phyloP scores from a whole-genome alignment of 2,329 filamentous ascomycete species.

The Diaporthe citrichinensis region DNA sequence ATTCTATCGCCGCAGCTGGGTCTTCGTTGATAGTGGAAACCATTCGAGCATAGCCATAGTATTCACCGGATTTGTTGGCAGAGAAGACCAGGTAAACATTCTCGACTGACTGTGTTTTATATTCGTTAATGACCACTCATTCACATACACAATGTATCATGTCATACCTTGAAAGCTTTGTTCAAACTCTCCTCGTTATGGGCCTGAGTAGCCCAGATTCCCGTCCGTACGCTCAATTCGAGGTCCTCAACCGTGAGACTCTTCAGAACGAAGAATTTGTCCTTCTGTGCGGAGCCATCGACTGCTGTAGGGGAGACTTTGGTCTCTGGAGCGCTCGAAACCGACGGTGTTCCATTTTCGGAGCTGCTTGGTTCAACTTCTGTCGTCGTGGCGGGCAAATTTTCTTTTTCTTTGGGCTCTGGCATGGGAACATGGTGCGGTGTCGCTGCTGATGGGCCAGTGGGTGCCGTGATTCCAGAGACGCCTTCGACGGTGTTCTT shows the following conservation, averaged over 20 bases:
- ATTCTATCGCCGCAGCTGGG: constrained; percentile 76
- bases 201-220: constrained; percentile 93
- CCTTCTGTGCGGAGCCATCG: constrained; percentile 59
- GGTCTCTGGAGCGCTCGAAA: constrained; percentile 26
- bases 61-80: constrained; percentile 97
- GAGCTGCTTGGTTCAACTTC: constrained; percentile 29
- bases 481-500: constrained; percentile 65
- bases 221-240: constrained; percentile 87
- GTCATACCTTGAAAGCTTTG: constrained; percentile 81
- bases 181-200: constrained; percentile 92
- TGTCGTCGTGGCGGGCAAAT: constrained; percentile 22
- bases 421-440: constrained; percentile 38
- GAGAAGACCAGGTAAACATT: constrained; percentile 95
- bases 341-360: constrained; percentile 14
- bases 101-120: constrained; percentile 73
- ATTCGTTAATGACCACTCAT: background rate
- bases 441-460: constrained; percentile 63
- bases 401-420: constrained; percentile 37
- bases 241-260: constrained; percentile 92
- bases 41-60: constrained; percentile 96
- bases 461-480: constrained; percentile 65
- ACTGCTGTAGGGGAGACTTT: constrained; percentile 21
- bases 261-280: constrained; percentile 93
- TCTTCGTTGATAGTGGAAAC: constrained; percentile 85
- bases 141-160: constrained; percentile 4